Percentiles rank a stretch among this genome's conserved stretches.
Evolutionary conservation across 1,139 yeast genomes (phyloP).

Genomic region (Scheffersomyces titani): DNA sequence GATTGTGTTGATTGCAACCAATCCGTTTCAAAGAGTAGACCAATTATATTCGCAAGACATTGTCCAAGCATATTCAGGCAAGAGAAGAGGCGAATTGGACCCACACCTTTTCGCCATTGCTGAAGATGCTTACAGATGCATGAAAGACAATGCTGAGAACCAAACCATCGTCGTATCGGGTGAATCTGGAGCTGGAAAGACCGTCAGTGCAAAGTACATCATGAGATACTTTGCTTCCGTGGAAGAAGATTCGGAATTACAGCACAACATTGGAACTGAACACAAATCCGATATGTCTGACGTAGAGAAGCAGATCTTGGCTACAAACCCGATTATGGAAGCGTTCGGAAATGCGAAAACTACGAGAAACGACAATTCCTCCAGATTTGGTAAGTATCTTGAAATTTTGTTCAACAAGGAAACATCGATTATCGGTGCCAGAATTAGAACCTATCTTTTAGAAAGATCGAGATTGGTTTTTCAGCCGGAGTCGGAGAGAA

Average conservation of each 20-base stretch:
- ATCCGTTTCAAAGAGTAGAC: constrained; percentile 92
- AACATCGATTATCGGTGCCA: constrained; percentile 87
- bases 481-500: constrained; percentile 87
- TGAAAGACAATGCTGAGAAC: constrained; percentile 80
- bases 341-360: constrained; percentile 99
- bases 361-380: constrained; percentile 94
- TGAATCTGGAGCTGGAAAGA: constrained; percentile 98
- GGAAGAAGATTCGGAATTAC: constrained; percentile 57
- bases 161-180: constrained; percentile 98
- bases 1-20: constrained; percentile 93
- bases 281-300: constrained; percentile 77
- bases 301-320: constrained; percentile 91
- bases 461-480: constrained; percentile 94
- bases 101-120: constrained; percentile 98
- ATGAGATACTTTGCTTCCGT: constrained; percentile 98
- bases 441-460: constrained; percentile 86
- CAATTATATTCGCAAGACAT: constrained; percentile 89
- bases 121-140: constrained; percentile 95
- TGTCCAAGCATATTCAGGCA: constrained; percentile 92
- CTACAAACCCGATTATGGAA: constrained; percentile 98
- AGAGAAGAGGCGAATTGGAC: constrained; percentile 88
- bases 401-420: constrained; percentile 80
- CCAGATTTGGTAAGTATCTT: constrained; percentile 94
- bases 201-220: constrained; percentile 94
- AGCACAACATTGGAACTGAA: constrained; percentile 36